Percentiles rank a stretch among this genome's conserved stretches.
Conservation (phyloP, 208 protist genomes). For the Leishmania tarentolae region DNA sequence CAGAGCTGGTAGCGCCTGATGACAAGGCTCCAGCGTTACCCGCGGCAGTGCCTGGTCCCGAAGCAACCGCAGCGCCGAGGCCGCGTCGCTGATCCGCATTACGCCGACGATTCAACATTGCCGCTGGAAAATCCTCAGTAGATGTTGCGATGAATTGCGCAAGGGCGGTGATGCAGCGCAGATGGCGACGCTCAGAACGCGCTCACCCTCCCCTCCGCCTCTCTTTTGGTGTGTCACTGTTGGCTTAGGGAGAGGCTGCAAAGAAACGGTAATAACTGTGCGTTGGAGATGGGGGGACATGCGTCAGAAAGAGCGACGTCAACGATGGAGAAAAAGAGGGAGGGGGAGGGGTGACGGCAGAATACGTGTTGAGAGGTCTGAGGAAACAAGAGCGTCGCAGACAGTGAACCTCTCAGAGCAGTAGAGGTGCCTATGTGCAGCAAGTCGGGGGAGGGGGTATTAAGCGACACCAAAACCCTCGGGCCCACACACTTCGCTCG, state of each 20-base stretch:
- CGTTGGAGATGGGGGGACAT: background rate
- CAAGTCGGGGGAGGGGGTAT: no score
- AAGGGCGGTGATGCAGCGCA: background rate
- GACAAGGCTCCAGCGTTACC: background rate
- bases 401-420: background rate
- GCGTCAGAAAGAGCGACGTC: background rate
- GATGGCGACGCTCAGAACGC: background rate
- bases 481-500: background rate
- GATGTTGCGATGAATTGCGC: background rate
- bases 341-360: background rate
- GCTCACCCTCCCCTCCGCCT: background rate
- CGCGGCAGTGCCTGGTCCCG: background rate
- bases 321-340: background rate
- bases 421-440: background rate
- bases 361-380: background rate
- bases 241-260: background rate
- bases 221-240: background rate
- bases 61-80: background rate
- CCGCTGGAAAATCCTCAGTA: background rate
- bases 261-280: background rate
- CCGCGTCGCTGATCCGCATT: slow-evolving; percentile 20
- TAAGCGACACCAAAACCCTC: background rate
- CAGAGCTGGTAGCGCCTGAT: background rate
- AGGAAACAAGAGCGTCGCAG: background rate
- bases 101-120: slow-evolving; percentile 26